Base-by-base conservation (phyloP, 2,329 filamentous ascomycete species). In the Celoporthe dispersa region DNA sequence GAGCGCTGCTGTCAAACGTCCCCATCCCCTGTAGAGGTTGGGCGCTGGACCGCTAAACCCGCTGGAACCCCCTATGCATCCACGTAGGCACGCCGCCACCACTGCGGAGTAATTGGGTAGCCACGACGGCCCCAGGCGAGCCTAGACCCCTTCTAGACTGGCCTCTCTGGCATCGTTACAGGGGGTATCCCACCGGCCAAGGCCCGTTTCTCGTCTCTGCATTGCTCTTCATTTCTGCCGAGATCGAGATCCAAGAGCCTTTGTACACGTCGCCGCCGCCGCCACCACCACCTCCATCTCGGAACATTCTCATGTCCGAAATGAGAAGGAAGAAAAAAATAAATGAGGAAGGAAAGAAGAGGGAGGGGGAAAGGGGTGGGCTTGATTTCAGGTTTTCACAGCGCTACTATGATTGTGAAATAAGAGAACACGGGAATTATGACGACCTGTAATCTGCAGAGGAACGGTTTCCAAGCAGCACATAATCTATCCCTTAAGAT, bases 161-260 rank as follows among this genome's bases (percentile, higher is more conserved):
- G 44, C 19, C 19, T 22, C 44, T 7, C 9, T 8, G 8, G 19
- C 44, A 48, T 22, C 44, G 25, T 16, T 25, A 55, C 51, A 55
- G 51, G 51, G 51, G 51, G n/a, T 12, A 44, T 55, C 51, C 51
- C 48, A 53, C 48, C 48, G 48, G 4, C 41, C 19, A 19, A 19
- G 41, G 41, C 41, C 44, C 44, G 44, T 55, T 48, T n/a, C 19
- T 9, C 19, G 1, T n/a, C 1, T 55, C 51, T 55, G 51, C 51
- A 55, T 55, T 55, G 51, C 25, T 55, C 51, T 55, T 28, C 51
- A 28, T 55, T 55, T 55, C 51, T 55, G 51, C 51, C 51, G 25
- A 25, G 51, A 55, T 55, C 51, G 51, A 55, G 51, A 55, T 55
- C 51, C 25, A 55, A 1, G n/a, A n/a, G 7, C 8, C 8, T 22